Base-by-base conservation (phyloP, 2,329 filamentous ascomycete genomes). In the Colletotrichum camelliae region DNA sequence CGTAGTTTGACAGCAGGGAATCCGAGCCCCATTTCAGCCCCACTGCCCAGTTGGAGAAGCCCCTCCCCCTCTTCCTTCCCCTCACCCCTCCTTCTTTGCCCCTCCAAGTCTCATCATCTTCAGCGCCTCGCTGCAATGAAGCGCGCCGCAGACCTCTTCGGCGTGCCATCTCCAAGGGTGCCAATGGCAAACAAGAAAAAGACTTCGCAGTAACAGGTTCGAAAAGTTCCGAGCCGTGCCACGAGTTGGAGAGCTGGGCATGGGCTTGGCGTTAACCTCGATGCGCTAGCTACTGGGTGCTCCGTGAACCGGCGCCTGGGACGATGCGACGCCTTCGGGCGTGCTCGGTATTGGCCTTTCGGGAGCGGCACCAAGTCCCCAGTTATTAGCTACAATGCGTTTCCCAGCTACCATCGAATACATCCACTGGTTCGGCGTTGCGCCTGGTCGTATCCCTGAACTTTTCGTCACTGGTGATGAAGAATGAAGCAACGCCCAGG, bases 41-140 rank as follows among this genome's bases (percentile, higher is more conserved):
- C 72, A 60, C 67, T 27, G 16, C 18, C 13, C 12, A 21, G 58
- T 67, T 61, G 62, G 55, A 65, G 39, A 52, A 52, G 52, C 61
- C 68, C 65, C 69, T n/a, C 37, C 70, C 73, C 69, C 73, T 62
- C 69, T 48, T 61, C 72, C 72, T 74, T 64, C 33, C 67, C 35
- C 12, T 27, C 67, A 27, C 73, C 70, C 70, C 70, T 73, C 73
- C 70, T 18, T 33, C 64, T 12, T 33, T 72, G 43, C 70, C 70
- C 70, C 73, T 68, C 70, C 70, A 64, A 33, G 27, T 57, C 31
- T 61, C 39, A 16, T 62, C 72, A 55, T 62, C 12, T 70, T 52
- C 67, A 70, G 67, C 33, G 58, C 24, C 31, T 43, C 70, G 52
- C 60, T 33, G 33, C 57, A 67, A 18, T 43, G 21, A 9, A 29